A percentile compares a stretch with the other conserved stretches of the same genome.
These are phyloP conservation scores for Spathaspora passalidarum DNA, from an alignment of 805 yeast species.

Conservation along the genomic window DNA sequence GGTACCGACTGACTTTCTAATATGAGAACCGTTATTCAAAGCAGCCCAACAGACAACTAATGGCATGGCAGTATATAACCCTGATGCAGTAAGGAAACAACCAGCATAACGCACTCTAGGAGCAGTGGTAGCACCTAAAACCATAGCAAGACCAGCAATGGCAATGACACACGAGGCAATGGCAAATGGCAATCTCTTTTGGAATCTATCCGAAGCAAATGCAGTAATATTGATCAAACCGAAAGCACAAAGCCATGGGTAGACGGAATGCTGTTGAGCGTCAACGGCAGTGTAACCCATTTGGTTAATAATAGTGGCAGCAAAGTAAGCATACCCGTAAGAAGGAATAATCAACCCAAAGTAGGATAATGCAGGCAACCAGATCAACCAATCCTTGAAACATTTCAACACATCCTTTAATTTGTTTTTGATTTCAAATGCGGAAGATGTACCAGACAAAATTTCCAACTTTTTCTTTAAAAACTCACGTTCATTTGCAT, in stretches of 20 bases:
- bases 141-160: constrained; percentile 54
- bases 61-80: constrained; percentile 67
- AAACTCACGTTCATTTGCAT: constrained; percentile 35
- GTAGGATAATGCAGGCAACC: constrained; percentile 58
- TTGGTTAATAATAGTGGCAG: constrained; percentile 60
- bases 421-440: constrained; percentile 47
- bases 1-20: constrained; percentile 55
- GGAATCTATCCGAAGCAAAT: constrained; percentile 52
- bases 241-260: constrained; percentile 81
- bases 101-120: constrained; percentile 55
- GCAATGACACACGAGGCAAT: constrained; percentile 29
- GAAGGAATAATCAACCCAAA: constrained; percentile 69
- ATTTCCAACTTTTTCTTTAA: constrained; percentile 57
- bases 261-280: constrained; percentile 79
- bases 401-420: constrained; percentile 43
- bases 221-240: constrained; percentile 65
- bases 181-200: constrained; percentile 46
- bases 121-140: constrained; percentile 42
- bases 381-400: constrained; percentile 59
- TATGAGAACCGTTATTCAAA: constrained; percentile 61
- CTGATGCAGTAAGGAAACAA: constrained; percentile 56
- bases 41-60: constrained; percentile 65
- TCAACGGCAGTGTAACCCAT: constrained; percentile 66
- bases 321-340: constrained; percentile 72
- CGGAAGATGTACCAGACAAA: constrained; percentile 42